These are phyloP conservation scores for Tuber calosporum DNA, from an alignment of 495 filamentous ascomycete species.

Conservation along the genomic window DNA sequence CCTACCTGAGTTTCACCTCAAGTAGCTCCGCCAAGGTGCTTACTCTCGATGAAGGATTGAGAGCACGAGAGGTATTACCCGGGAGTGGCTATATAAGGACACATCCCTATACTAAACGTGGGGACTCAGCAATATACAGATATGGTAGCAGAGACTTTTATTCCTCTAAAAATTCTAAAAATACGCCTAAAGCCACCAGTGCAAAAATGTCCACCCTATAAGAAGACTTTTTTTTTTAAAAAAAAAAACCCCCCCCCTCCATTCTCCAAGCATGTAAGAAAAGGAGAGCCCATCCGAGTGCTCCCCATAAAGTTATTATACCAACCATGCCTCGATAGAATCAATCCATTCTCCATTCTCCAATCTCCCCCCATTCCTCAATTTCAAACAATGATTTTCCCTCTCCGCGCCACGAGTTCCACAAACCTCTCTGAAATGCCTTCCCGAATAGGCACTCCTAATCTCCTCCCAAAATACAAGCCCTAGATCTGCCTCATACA, in stretches of 20 bases:
- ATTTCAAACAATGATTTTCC: constrained; percentile 11
- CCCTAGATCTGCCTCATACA: constrained; percentile 40
- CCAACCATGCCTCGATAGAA: constrained; percentile 5
- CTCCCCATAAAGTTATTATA: background rate
- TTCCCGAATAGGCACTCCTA: constrained; percentile 21
- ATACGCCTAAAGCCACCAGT: background rate
- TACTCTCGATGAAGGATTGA: background rate
- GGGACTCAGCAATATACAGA: background rate
- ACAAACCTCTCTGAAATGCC: constrained; percentile 9
- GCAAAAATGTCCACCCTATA: background rate
- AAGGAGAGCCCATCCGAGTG: background rate
- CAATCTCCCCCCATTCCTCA: constrained; percentile 16
- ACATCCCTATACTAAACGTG: background rate
- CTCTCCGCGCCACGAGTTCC: background rate
- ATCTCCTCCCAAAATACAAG: constrained; percentile 32
- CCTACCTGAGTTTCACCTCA: background rate
- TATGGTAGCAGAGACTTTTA: background rate
- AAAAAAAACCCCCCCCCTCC: too few relatives aligned
- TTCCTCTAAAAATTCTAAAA: background rate
- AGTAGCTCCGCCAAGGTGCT: background rate
- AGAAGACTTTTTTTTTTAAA: background rate
- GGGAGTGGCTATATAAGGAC: background rate
- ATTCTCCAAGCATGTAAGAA: background rate
- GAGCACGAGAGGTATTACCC: background rate
- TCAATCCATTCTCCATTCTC: constrained; percentile 21